Evolutionary conservation across 805 yeast genomes (phyloP), one percentile per base, ranked within the genome.

Genomic region (Metschnikowia sp.): DNA sequence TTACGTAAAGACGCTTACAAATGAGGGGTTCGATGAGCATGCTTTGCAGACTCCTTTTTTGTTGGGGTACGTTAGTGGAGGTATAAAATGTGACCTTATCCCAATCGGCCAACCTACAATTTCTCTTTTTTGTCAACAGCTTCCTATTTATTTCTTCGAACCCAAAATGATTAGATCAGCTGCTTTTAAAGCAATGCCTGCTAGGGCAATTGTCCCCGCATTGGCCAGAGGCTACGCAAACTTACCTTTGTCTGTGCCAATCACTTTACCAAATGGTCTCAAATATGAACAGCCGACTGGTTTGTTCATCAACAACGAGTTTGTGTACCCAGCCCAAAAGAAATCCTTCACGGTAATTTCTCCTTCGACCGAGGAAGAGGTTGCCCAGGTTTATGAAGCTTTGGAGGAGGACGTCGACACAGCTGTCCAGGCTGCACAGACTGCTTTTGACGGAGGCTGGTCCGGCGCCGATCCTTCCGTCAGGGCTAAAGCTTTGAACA

Each of bases 391-490:
- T 41, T 83, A 86, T 64, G 91, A 84, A 63, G 96, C 91, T 40
- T 75, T 79, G 49, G 84, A 72, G 44, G 92, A 78, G 44, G 97
- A 90, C 65, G 84, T 90, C 34, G 91, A 90, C 55, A 57, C 68
- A 49, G 98, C 98, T 13, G 96, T 92, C 32, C 78, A 81, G 26
- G 95, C 96, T 33, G 97, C 97, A 39, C 73, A 78, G 53, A 74
- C 72, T 36, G 97, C 97, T 10, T 88, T 84, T 75, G 74, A 83
- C 40, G 68, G 77, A 41, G 61, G 60, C 19, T 89, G 96, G 95
- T 79, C 88, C 44, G 70, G 70, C 39, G 72, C 74, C 34, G 85
- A 86, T 52, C 94, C 95, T n/a, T 59, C 75, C 26, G 78, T 72
- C 47, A 82, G 96, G 62, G 84, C 84, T 42, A 70, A 64, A 47